phyloP scores from a whole-genome alignment of 2,329 filamentous ascomycete species.

The Pseudogymnoascus sp. region DNA sequence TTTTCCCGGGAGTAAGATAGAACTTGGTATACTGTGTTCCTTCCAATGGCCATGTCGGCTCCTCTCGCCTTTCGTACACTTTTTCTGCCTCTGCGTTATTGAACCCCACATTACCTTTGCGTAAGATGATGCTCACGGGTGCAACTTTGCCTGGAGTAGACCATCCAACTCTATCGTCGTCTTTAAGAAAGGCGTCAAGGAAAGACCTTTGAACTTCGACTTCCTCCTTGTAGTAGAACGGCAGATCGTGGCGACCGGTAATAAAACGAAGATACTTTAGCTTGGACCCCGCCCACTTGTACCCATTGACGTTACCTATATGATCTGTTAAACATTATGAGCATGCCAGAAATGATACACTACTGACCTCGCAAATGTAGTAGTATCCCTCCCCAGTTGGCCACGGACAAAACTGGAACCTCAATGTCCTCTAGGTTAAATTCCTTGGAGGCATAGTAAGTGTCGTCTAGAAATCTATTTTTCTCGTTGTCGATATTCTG shows the following conservation, averaged over 20 bases:
- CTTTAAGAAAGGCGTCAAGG: conserved; percentile 63
- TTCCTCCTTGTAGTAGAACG: conserved; percentile 63
- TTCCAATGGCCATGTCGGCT: conserved; percentile 59
- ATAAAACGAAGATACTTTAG: conserved; percentile 64
- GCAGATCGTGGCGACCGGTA: conserved; percentile 61
- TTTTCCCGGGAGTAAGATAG: conserved; percentile 42
- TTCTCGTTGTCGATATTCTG: conserved; percentile 38
- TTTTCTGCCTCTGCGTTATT: conserved; percentile 55
- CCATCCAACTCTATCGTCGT: conserved; percentile 56
- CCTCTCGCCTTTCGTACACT: conserved; percentile 44
- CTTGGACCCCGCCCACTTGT: conserved; percentile 52
- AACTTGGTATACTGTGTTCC: conserved; percentile 55
- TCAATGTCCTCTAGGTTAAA: conserved; percentile 57
- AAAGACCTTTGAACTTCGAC: conserved; percentile 61
- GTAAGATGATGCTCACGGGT: conserved; percentile 50
- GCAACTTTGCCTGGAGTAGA: conserved; percentile 47
- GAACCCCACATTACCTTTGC: conserved; percentile 59
- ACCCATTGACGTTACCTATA: conserved; percentile 52
- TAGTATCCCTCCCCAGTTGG: conserved; percentile 63
- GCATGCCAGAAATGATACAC: not conserved
- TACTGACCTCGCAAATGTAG: conserved; percentile 52
- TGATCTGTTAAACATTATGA: not conserved
- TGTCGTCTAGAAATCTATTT: conserved; percentile 38
- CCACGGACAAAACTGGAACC: conserved; percentile 58
- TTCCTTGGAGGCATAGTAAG: conserved; percentile 28